Evolutionary conservation across 176 grass and related monocot genomes (phyloP), one percentile per base, ranked within the genome.

Genomic region (Zoysia pacifica): DNA sequence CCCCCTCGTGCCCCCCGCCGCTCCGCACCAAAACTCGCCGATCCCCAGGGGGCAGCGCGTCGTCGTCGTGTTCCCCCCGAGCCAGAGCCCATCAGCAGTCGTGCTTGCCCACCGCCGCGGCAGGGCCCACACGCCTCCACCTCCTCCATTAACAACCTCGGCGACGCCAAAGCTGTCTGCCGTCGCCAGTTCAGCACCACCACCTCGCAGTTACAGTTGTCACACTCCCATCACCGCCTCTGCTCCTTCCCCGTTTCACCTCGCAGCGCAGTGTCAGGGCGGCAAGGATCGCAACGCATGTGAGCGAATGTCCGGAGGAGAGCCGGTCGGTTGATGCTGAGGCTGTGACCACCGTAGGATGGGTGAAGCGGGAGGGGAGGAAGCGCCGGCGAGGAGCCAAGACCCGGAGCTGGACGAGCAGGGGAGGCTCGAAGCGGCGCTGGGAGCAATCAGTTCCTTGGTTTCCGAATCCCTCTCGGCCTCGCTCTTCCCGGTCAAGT

Each of bases 401-500:
- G 65, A 66, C 48, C 74, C 49, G 13, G 93, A 86, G 43, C 44
- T 69, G 13, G 81, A 83, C 3, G 92, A 83, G 82, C 79, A 73
- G n/a, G 59, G 70, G 16, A 76, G 11, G 15, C 61, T 85, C 15
- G 47, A 67, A 58, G 59, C 70, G 59, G 79, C 86, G 51, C 52
- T 73, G 60, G 78, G 87, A 14, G 66, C 78, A 65, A 53, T 95
- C 45, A 75, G 6, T 3, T 80, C 55, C 0, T 3, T 93, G 39
- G 80, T 90, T 52, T 91, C 79, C 0, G 84, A 77, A 5, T 90
- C 96, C 3, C 75, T 89, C 67, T 86, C 88, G 37, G 81, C 82
- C 7, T 75, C 84, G 65, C 70, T 90, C 4, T 99, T 99, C 81
- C 90, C 90, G n/a, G 43, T 67, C 36, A 99, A 95, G 83, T 99